Conservation (phyloP, 177 flowering plant species). For the Vitis hybrid region DNA sequence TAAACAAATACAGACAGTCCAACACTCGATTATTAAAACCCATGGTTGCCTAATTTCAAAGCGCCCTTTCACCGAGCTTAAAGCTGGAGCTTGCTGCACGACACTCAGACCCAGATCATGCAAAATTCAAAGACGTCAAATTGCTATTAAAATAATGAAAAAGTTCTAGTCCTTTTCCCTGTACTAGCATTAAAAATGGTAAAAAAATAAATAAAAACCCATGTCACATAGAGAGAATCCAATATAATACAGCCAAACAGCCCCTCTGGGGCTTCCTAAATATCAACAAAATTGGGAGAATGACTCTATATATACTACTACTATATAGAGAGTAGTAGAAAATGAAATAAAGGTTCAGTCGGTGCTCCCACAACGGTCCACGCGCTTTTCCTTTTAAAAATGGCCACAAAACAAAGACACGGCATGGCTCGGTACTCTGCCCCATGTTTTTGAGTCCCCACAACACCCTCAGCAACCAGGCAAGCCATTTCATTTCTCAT, state of each 20-base stretch:
- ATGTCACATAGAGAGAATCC: no score
- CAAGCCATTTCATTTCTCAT: slow-evolving; percentile 1
- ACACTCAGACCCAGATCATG: no score
- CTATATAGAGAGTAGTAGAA: neutral
- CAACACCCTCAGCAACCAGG: neutral
- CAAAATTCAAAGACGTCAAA: no score
- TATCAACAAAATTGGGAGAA: slow-evolving; percentile 29
- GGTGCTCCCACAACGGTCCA: slow-evolving; percentile 9
- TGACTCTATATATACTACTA: neutral
- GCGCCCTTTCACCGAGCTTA: no score
- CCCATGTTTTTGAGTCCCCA: neutral
- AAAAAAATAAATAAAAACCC: no score
- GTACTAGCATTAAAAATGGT: neutral
- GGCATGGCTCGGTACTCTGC: neutral
- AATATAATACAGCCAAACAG: slow-evolving; percentile 22
- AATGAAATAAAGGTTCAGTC: neutral
- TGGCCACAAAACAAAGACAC: slow-evolving; percentile 5
- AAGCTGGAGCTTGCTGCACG: no score
- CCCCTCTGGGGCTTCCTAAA: slow-evolving; percentile 25
- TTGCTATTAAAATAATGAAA: no score
- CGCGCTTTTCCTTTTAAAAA: slow-evolving; percentile 10
- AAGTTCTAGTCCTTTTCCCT: neutral
- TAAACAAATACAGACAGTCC: no score
- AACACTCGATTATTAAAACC: no score
- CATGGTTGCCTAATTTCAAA: no score